These are phyloP conservation scores for Sporisorium graminicola DNA, from an alignment of 1,284 basidiomycete genomes.

Conservation along the genomic window DNA sequence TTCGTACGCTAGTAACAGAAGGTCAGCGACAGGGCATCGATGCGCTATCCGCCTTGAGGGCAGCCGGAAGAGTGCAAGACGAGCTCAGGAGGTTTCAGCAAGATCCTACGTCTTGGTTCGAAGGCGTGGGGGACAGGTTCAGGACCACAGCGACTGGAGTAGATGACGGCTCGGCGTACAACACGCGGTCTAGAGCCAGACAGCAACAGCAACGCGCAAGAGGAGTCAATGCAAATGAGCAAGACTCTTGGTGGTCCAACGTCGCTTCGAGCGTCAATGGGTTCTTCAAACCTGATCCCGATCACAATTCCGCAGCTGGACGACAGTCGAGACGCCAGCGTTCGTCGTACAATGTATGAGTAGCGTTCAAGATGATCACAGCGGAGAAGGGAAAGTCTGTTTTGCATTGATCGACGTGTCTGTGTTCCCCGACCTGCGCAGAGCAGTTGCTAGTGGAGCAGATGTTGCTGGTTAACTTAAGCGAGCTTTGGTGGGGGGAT, in stretches of 20 bases:
- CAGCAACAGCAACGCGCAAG: neutral
- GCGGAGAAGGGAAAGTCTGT: neutral
- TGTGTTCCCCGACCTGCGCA: too few species aligned
- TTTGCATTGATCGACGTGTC: neutral
- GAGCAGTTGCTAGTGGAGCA: too few species aligned
- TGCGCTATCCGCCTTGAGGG: constrained; percentile 37
- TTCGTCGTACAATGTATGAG: constrained; percentile 9
- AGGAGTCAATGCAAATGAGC: neutral
- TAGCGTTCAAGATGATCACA: neutral
- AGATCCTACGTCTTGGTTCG: constrained; percentile 41
- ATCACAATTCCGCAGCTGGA: neutral
- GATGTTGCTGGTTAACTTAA: too few species aligned
- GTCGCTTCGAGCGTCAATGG: constrained; percentile 31
- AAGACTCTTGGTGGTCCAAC: constrained; percentile 40
- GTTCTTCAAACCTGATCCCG: constrained; percentile 33
- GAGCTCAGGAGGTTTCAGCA: constrained; percentile 37
- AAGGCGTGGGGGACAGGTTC: constrained; percentile 36
- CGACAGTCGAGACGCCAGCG: constrained; percentile 4
- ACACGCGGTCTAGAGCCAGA: constrained; percentile 21
- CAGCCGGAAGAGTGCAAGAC: constrained; percentile 45
- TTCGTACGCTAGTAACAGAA: constrained; percentile 31
- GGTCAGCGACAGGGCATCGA: constrained; percentile 48
- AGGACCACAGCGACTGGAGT: constrained; percentile 9
- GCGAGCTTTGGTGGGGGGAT: too few species aligned
- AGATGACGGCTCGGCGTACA: constrained; percentile 4